These are phyloP conservation scores for Pyricularia sp. DNA, from an alignment of 2,329 filamentous ascomycete genomes.

Conservation along the genomic window DNA sequence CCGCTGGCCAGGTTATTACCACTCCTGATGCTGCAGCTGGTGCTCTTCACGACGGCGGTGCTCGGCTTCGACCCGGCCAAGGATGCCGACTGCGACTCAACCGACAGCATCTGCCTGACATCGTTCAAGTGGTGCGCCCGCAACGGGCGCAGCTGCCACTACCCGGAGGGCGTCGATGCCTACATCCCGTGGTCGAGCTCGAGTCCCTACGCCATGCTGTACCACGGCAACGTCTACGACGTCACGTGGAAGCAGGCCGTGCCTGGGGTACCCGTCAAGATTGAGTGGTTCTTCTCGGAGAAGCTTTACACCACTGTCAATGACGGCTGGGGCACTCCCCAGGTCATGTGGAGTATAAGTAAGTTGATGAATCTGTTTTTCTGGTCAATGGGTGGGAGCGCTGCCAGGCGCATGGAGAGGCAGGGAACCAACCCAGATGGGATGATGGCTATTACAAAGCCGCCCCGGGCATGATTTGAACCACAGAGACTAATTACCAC, in stretches of 20 bases:
- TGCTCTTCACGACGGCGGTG: neutral
- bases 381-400: neutral
- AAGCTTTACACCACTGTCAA: neutral
- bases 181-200: neutral
- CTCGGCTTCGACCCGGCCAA: slow-evolving; percentile 2
- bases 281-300: slow-evolving; percentile 4
- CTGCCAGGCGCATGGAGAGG: neutral
- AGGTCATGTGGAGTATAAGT: slow-evolving; percentile 6
- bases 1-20: neutral
- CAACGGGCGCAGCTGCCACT: neutral
- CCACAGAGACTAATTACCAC: neutral
- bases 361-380: neutral
- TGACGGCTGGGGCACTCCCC: neutral
- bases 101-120: slow-evolving; percentile 4
- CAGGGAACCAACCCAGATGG: neutral
- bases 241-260: slow-evolving; percentile 6
- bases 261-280: slow-evolving; percentile 3
- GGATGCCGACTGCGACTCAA: slow-evolving; percentile 4
- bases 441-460: neutral
- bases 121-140: slow-evolving; percentile 5
- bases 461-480: too few species aligned
- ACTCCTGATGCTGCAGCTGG: neutral
- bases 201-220: slow-evolving; percentile 5
- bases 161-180: slow-evolving; percentile 3
- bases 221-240: slow-evolving; percentile 2